These are phyloP conservation scores for Herpetomonas tarakana DNA, from an alignment of 208 protist species.

Conservation along the genomic window DNA sequence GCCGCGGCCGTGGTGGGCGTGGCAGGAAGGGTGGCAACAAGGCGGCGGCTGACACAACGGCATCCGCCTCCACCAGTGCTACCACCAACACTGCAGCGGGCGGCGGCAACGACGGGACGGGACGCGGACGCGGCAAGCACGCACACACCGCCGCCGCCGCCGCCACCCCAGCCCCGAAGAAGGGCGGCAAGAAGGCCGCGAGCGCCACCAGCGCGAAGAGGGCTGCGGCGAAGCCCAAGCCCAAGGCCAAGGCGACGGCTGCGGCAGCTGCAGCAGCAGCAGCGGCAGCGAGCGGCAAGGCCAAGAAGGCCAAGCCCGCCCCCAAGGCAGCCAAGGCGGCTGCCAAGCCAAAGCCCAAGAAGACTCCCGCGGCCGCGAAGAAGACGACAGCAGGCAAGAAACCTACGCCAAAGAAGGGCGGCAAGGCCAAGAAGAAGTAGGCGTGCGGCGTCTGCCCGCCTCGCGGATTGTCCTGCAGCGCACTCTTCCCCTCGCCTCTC, in stretches of 20 bases:
- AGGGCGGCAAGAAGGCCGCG: slow-evolving; percentile 13
- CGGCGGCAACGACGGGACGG: not conserved
- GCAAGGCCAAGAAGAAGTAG: slow-evolving; percentile 39
- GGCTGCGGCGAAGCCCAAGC: slow-evolving; percentile 12
- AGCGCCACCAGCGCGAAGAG: slow-evolving; percentile 20
- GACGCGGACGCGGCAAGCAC: slow-evolving; percentile 8
- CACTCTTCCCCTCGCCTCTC: no score
- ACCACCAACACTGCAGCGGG: not conserved
- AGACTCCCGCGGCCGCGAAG: slow-evolving; percentile 20
- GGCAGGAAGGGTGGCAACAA: not conserved
- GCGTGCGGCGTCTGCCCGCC: not conserved
- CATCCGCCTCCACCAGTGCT: no score
- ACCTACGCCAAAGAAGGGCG: not conserved
- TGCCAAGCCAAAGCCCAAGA: slow-evolving; percentile 26
- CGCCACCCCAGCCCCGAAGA: slow-evolving; percentile 13
- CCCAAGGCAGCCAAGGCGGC: slow-evolving; percentile 31
- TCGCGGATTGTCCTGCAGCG: not conserved
- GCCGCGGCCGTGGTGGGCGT: not conserved
- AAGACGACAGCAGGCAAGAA: slow-evolving; percentile 7
- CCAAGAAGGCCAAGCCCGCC: slow-evolving; percentile 16
- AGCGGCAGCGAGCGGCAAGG: slow-evolving; percentile 15
- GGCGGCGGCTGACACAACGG: not conserved
- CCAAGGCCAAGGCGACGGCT: slow-evolving; percentile 7
- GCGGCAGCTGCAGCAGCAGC: slow-evolving; percentile 9
- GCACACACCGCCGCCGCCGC: slow-evolving; percentile 7